Conservation (phyloP, 148 eudicot genomes). For the Fagopyrum tataricum region DNA sequence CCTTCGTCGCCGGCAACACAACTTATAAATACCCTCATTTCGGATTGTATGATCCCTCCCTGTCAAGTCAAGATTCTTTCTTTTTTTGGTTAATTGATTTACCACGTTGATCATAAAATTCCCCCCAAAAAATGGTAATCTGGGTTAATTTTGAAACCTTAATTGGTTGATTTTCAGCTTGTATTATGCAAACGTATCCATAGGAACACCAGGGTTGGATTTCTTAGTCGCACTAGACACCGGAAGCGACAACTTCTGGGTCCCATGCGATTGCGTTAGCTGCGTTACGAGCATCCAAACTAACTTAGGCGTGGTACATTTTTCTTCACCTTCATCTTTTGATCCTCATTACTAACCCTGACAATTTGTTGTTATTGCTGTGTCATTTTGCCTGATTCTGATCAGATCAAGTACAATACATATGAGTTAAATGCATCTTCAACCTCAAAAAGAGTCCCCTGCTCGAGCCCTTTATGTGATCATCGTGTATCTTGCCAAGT, state of each 20-base stretch:
- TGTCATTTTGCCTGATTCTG: not conserved
- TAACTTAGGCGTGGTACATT: constrained; percentile 49
- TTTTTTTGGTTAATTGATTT: too few species aligned
- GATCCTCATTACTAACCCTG: not conserved
- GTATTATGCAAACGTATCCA: constrained; percentile 73
- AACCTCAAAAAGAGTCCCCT: constrained; percentile 45
- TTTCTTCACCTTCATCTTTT: not conserved
- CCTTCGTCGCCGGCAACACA: constrained; percentile 52
- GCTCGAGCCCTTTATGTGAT: constrained; percentile 46
- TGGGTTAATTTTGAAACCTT: too few species aligned
- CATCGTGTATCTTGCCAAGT: constrained; percentile 10
- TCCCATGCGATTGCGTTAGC: constrained; percentile 75
- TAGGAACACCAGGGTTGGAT: constrained; percentile 61
- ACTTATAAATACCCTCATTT: constrained; percentile 46
- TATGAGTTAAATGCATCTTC: constrained; percentile 69
- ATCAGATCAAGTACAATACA: constrained; percentile 27
- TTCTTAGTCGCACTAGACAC: constrained; percentile 92
- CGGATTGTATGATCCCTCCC: constrained; percentile 44
- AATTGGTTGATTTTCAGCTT: constrained; percentile 40
- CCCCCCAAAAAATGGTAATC: too few species aligned
- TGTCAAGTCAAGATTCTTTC: not conserved
- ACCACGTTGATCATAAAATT: too few species aligned
- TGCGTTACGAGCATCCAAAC: constrained; percentile 40
- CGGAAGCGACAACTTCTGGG: constrained; percentile 87
- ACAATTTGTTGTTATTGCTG: not conserved